A percentile compares a stretch with the other conserved stretches of the same genome.
Conservation (phyloP, 139 green algal genomes). For the Volvox reticuliferus region DNA sequence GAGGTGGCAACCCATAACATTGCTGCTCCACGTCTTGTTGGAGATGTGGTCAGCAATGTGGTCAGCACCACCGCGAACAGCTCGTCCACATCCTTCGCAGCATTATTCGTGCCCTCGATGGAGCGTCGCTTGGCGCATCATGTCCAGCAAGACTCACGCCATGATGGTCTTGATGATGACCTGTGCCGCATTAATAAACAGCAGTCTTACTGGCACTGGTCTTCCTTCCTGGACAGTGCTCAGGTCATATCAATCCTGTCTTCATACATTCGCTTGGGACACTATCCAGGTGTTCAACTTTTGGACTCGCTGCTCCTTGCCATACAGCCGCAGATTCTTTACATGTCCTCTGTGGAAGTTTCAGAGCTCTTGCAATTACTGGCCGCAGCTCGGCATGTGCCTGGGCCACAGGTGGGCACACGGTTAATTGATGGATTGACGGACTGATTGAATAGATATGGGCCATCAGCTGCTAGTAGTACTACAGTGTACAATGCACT, state of each 20-base stretch:
- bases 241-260: background rate
- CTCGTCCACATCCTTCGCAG: too few relatives aligned
- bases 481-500: too few relatives aligned
- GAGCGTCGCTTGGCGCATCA: too few relatives aligned
- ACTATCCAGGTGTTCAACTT: background rate
- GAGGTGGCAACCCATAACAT: slow-evolving; percentile 13
- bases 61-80: too few relatives aligned
- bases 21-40: background rate
- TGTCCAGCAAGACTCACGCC: too few relatives aligned
- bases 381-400: slow-evolving; percentile 18
- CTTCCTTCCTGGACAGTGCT: background rate
- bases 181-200: too few relatives aligned
- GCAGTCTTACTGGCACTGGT: background rate
- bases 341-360: background rate
- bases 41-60: too few relatives aligned
- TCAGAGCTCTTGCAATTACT: slow-evolving; percentile 27
- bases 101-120: too few relatives aligned
- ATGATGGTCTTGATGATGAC: too few relatives aligned
- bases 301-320: slow-evolving; percentile 12
- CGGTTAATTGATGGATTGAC: too few relatives aligned
- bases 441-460: too few relatives aligned
- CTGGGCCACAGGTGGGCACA: slow-evolving; percentile 2
- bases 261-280: background rate
- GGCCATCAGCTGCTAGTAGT: too few relatives aligned
- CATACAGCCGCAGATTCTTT: background rate